These are phyloP conservation scores for Saitoella complicata DNA, from an alignment of 805 yeast genomes.

Conservation along the genomic window DNA sequence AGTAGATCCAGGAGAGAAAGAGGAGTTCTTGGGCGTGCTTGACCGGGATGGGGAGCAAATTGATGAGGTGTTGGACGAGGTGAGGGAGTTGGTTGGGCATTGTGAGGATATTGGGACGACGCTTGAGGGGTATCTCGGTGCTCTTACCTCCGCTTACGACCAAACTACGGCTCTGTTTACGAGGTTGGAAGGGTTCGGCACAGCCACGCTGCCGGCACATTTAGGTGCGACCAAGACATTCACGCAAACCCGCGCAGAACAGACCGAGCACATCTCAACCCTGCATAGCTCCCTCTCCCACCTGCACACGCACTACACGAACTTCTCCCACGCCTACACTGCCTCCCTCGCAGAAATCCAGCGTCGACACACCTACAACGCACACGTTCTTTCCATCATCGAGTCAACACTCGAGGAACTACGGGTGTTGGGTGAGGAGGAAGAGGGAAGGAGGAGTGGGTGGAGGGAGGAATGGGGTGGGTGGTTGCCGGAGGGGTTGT, in stretches of 20 bases:
- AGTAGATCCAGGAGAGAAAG: neutral
- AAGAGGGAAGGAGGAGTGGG: no score
- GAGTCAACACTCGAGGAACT: no score
- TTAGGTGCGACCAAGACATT: neutral
- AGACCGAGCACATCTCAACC: neutral
- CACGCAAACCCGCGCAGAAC: slow-evolving; percentile 1
- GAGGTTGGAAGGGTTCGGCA: neutral
- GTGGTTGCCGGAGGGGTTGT: no score
- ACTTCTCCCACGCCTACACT: neutral
- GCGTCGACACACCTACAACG: neutral
- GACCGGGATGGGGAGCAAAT: neutral
- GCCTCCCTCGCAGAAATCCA: neutral
- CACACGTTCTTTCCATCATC: neutral
- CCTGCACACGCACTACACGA: neutral
- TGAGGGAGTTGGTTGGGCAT: neutral
- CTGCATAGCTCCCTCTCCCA: neutral
- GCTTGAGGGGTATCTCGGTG: neutral
- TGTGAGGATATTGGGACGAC: neutral
- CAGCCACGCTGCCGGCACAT: neutral
- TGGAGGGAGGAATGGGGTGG: no score
- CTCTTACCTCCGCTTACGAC: neutral
- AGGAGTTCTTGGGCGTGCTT: neutral
- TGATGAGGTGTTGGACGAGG: neutral
- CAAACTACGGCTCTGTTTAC: neutral
- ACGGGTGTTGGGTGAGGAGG: no score